Conservation (phyloP, 441 rosid species). For the Cnidoscolus chayamansa region DNA sequence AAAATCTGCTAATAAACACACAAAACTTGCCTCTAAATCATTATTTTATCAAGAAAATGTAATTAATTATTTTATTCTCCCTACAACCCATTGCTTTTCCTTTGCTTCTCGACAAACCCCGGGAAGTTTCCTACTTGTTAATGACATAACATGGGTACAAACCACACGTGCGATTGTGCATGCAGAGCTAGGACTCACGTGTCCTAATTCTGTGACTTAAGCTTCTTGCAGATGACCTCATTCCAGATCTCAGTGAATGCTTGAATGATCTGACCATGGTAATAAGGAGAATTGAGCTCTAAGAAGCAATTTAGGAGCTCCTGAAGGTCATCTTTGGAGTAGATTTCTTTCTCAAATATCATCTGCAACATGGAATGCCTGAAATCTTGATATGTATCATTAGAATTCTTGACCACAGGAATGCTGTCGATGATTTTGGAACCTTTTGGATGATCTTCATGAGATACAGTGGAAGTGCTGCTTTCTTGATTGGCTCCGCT, state of each 20-base stretch:
- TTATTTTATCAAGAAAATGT: too few species aligned
- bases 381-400: constrained; percentile 59
- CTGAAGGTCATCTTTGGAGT: constrained; percentile 44
- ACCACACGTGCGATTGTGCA: too few species aligned
- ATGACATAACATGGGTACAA: too few species aligned
- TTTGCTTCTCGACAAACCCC: too few species aligned
- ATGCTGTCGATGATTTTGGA: constrained; percentile 47
- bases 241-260: constrained; percentile 59
- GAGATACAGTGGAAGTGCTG: constrained; percentile 27
- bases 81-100: too few species aligned
- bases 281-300: constrained; percentile 52
- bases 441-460: constrained; percentile 6
- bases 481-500: constrained; percentile 13
- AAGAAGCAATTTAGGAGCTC: constrained; percentile 63
- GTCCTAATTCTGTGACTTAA: background rate
- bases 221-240: constrained; percentile 25
- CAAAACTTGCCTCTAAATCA: too few species aligned
- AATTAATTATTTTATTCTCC: too few species aligned
- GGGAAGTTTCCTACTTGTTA: too few species aligned
- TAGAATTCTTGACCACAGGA: constrained; percentile 57
- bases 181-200: too few species aligned
- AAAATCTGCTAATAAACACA: too few species aligned
- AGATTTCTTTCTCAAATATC: constrained; percentile 52
- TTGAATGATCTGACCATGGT: constrained; percentile 46
- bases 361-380: constrained; percentile 57